Conservation (phyloP, 345 rosid genomes). For the Dipteronia dyeriana region DNA sequence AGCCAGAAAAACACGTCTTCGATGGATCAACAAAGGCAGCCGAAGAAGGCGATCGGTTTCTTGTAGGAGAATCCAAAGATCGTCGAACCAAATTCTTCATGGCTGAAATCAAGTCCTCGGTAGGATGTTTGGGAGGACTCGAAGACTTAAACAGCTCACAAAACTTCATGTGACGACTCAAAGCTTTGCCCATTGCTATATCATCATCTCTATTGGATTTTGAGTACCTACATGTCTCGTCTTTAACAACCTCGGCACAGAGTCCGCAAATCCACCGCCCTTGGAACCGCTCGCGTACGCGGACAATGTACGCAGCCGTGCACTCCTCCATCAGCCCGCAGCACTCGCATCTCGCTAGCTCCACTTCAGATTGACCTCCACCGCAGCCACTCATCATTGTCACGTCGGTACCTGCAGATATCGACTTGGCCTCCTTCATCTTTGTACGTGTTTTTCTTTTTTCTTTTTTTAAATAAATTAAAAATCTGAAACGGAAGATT, state of each 20-base stretch:
- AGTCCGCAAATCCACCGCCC: constrained; percentile 85
- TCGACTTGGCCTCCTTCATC: too few relatives aligned
- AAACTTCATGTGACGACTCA: constrained; percentile 58
- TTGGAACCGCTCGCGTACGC: constrained; percentile 48
- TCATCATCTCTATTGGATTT: too few relatives aligned
- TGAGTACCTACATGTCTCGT: constrained; percentile 42
- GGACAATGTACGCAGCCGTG: constrained; percentile 55
- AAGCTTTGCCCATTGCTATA: constrained; percentile 28
- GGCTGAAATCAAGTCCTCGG: constrained; percentile 45
- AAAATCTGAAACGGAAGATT: not conserved
- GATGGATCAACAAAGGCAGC: not conserved
- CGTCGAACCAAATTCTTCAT: constrained; percentile 41
- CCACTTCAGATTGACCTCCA: constrained; percentile 24
- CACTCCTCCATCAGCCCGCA: constrained; percentile 78
- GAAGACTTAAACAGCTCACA: constrained; percentile 50
- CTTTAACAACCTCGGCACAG: constrained; percentile 70
- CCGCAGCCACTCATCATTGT: too few relatives aligned
- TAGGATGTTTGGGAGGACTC: constrained; percentile 37
- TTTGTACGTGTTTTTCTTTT: too few relatives aligned
- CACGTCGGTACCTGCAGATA: not conserved
- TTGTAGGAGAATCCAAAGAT: constrained; percentile 42
- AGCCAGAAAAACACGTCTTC: constrained; percentile 18
- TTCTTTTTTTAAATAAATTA: not conserved
- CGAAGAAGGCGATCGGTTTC: constrained; percentile 13
- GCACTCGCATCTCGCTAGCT: constrained; percentile 61